Evolutionary conservation across 2,329 filamentous ascomycete genomes (phyloP), one percentile per base, ranked within the genome.

Genomic region (Knoxdaviesia proteae): DNA sequence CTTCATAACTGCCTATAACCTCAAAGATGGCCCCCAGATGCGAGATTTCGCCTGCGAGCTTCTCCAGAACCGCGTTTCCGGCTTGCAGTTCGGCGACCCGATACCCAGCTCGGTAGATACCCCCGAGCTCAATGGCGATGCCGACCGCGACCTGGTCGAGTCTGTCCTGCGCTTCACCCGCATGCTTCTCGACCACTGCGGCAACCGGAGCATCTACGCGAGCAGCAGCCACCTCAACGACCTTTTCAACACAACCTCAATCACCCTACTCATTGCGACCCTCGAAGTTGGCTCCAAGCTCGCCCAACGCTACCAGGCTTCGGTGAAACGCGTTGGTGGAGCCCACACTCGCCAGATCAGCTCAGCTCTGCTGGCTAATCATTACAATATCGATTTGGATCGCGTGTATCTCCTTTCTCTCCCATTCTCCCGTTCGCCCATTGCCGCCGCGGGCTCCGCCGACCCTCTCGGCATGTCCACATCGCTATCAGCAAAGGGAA

Each of bases 161-260:
- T 68, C 74, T 32, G 70, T 96, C 43, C 66, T 98, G 46, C 69
- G 74, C 51, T 98, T 98, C 59, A 94, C 87, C 29, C 75, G 80
- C 47, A 72, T 93, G 58, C 68, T 98, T 32, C 64, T 96, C 42
- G 84, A 96, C 56, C 90, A 94, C 56, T 98, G 90, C 59, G 90
- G 88, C 46, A 98, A 98, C 56, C 72, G 92, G 51, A 94, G 87
- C 62, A 77, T 98, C 52, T 98, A 96, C 58, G 84, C 80, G 47
- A 98, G 90, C 64, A 96, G 88, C 57, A 70, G 79, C 49, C 83
- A 92, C 52, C 65, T 98, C 47, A 90, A 88, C 56, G 79, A 87
- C 55, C 69, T 98, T 36, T 71, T 98, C 46, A 84, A 94, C 58
- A 88, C 82, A 38, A 88, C 84, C 3, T 87, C 81, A 30, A 68